phyloP scores from a whole-genome alignment of 1,284 basidiomycete species.

The Apiotrichum montevideense region DNA sequence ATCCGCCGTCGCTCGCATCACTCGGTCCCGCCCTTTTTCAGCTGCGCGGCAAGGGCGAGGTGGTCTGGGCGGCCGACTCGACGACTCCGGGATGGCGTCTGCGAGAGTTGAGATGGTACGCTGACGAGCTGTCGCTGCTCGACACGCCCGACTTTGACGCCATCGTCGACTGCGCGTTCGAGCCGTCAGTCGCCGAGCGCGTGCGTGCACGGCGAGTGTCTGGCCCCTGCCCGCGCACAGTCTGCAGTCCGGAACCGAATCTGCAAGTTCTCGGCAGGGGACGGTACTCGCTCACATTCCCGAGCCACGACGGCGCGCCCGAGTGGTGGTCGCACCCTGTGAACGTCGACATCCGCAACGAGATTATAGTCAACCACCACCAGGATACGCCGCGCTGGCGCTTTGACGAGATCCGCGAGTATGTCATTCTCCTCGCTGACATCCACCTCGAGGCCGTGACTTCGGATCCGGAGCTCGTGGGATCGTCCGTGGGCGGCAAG shows the following conservation, averaged over 20 bases:
- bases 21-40: slow-evolving; percentile 1
- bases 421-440: background rate
- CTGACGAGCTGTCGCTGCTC: background rate
- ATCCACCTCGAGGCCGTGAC: background rate
- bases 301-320: background rate
- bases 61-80: background rate
- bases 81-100: background rate
- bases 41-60: background rate
- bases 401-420: slow-evolving; percentile 3
- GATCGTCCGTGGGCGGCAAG: background rate
- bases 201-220: background rate
- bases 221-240: background rate
- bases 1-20: background rate
- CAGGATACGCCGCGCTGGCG: background rate
- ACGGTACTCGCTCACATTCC: background rate
- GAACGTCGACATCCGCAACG: background rate
- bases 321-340: background rate
- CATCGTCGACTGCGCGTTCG: background rate
- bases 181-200: background rate
- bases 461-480: background rate
- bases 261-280: background rate
- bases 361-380: background rate
- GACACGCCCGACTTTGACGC: background rate
- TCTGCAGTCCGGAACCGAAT: background rate
- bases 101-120: slow-evolving; percentile 1